phyloP scores from a whole-genome alignment of 2,329 filamentous ascomycete species.

The Penicillium glabrum region DNA sequence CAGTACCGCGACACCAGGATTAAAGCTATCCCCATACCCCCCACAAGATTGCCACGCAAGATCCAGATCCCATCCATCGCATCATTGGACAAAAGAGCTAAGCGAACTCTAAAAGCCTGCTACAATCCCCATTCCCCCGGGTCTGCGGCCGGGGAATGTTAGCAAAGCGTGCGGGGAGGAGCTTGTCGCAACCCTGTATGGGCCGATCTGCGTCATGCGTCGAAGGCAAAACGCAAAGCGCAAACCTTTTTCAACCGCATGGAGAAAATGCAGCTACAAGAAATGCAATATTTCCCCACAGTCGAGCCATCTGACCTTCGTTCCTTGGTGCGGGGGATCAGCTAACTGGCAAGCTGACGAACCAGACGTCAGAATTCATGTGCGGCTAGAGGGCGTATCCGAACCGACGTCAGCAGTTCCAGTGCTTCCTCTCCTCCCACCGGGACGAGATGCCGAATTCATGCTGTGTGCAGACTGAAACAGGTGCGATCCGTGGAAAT shows the following conservation, averaged over 20 bases:
- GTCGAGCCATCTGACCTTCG: not conserved
- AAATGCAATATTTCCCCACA: not conserved
- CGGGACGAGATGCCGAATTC: not conserved
- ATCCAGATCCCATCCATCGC: not conserved
- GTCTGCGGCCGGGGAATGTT: not conserved
- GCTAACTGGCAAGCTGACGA: not conserved
- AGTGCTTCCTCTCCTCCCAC: not conserved
- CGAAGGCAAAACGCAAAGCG: not conserved
- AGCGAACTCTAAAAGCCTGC: not conserved
- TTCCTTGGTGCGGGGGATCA: not conserved
- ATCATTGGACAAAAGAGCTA: not conserved
- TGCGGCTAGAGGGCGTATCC: not conserved
- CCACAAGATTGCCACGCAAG: not conserved
- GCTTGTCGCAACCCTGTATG: not conserved
- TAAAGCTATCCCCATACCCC: not conserved
- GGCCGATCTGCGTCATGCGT: not conserved
- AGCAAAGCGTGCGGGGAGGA: not conserved
- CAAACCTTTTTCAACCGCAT: not conserved
- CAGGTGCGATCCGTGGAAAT: not conserved
- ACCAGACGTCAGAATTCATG: not conserved
- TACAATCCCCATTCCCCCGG: not conserved
- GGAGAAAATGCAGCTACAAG: not conserved
- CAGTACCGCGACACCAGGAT: not conserved
- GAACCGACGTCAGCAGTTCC: not conserved
- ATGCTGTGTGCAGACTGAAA: too few species aligned